Base-by-base conservation (phyloP, 768 basidiomycete species). In the Boletus patriciae region DNA sequence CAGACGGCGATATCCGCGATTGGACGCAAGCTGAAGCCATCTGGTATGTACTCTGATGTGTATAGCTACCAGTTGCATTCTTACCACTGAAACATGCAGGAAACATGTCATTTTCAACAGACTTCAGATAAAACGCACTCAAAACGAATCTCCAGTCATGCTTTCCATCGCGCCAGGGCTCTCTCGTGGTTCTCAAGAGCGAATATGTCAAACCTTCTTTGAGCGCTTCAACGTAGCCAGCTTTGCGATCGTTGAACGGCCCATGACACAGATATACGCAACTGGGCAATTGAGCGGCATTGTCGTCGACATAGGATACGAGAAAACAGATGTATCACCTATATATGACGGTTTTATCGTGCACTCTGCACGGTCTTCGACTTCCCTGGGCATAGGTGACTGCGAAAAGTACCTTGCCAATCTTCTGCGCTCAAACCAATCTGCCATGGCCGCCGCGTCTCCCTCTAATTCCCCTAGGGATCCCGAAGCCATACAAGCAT, bases 211-310 rank as follows among this genome's bases (percentile, higher is more conserved):
- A 66, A 79, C 91, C 38, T 92, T 95, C 74, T 97, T 97, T 64
- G 94, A 96, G 68, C 87, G 90, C 25, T 91, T 95, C 81, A 94
- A 94, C 67, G 87, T 89, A 27, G 87, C 94, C 10, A 90, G 86
- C 16, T 83, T 95, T 61, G 81, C 83, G 52, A 78, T 94, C 62
- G 77, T 94, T 48, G 88, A 94, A 54, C 89, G 92, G 1, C 88
- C 94, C 21, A 81, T 94, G 71, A 83, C 90, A 10, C 90, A 94
- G 62, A 75, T 95, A 43, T 95, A 91, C 71, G 84, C 92, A 21
- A 83, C 83, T 16, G 87, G 86, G 61, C 78, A 78, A 53, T 78
- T 90, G 55, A 83, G 74, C 52, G 92, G 92, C 46, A 73, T 96
- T 47, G 83, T 93, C 40, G 78, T 97, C 55, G 94, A 96, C 72